Evolutionary conservation across 116 monocot species (phyloP).

Genomic region (Papilionanthe hybrid): DNA sequence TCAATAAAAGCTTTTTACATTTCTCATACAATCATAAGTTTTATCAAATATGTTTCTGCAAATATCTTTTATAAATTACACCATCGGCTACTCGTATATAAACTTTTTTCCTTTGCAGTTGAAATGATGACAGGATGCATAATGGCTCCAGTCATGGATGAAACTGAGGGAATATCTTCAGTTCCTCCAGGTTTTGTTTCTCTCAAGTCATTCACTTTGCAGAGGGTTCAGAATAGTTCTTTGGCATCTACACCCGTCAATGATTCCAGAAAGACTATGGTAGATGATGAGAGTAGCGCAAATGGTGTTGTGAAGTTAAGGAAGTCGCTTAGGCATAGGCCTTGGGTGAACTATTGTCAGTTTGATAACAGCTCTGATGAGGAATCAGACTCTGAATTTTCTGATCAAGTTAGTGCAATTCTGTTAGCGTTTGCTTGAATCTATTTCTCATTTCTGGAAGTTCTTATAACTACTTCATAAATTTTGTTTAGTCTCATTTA

Average conservation of each 20-base stretch:
- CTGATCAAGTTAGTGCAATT: conserved; percentile 24
- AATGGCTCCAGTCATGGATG: conserved; percentile 24
- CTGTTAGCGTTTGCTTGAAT: neutral
- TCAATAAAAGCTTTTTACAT: neutral
- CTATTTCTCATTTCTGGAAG: neutral
- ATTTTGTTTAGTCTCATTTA: neutral
- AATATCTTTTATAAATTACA: neutral
- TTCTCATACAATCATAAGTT: neutral
- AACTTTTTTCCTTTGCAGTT: conserved; percentile 11
- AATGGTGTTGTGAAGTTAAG: conserved; percentile 28
- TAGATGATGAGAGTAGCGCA: conserved; percentile 14
- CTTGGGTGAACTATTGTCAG: conserved; percentile 60
- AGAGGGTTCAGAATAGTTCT: conserved; percentile 28
- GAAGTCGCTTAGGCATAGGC: conserved; percentile 48
- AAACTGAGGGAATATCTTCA: conserved; percentile 26
- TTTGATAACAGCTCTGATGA: conserved; percentile 56
- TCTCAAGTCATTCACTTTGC: conserved; percentile 41
- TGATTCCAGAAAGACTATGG: conserved; percentile 9
- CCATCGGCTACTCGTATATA: neutral
- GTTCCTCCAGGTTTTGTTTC: conserved; percentile 52
- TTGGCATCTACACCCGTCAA: conserved; percentile 6
- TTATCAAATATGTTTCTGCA: neutral
- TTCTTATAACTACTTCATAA: neutral
- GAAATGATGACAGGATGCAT: conserved; percentile 38
- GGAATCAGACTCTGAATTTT: conserved; percentile 28